These are phyloP conservation scores for Ophiostoma piceae DNA, from an alignment of 2,329 filamentous ascomycete species.

Conservation along the genomic window DNA sequence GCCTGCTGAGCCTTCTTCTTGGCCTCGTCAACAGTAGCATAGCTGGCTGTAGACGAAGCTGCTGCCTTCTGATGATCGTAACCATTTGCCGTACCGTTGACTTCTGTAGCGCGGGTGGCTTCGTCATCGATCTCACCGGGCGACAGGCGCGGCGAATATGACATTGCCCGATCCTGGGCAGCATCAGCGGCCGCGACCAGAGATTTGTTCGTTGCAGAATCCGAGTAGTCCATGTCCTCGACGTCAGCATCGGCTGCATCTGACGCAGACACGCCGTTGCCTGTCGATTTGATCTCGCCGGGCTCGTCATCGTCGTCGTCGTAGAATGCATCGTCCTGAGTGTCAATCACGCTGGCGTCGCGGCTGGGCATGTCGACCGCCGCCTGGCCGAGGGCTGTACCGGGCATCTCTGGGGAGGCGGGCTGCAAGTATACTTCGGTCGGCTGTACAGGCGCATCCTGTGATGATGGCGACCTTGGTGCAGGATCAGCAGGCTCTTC, in stretches of 20 bases:
- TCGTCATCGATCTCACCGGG: conserved; percentile 11
- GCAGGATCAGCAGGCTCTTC: conserved; percentile 17
- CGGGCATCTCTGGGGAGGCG: conserved; percentile 2
- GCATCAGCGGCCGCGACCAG: not conserved
- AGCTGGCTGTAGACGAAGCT: conserved; percentile 21
- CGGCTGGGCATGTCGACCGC: conserved; percentile 23
- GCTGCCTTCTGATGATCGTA: not conserved
- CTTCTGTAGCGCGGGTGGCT: not conserved
- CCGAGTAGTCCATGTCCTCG: conserved; percentile 25
- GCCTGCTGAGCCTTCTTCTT: conserved; percentile 60
- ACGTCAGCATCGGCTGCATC: conserved; percentile 25
- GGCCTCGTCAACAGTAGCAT: conserved; percentile 38
- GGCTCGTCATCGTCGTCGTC: conserved; percentile 27
- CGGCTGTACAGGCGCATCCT: conserved; percentile 7
- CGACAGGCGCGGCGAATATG: conserved; percentile 26
- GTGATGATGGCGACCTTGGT: conserved; percentile 5
- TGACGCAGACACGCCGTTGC: conserved; percentile 19
- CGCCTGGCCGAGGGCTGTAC: conserved; percentile 12
- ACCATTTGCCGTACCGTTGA: not conserved
- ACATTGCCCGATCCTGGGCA: conserved; percentile 17
- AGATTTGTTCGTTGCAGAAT: conserved; percentile 21
- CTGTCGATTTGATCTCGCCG: conserved; percentile 19
- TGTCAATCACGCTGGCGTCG: conserved; percentile 28
- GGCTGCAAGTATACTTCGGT: conserved; percentile 1
- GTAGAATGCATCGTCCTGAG: conserved; percentile 27